phyloP scores from a whole-genome alignment of 2,329 filamentous ascomycete species.

The Lomentospora prolificans region DNA sequence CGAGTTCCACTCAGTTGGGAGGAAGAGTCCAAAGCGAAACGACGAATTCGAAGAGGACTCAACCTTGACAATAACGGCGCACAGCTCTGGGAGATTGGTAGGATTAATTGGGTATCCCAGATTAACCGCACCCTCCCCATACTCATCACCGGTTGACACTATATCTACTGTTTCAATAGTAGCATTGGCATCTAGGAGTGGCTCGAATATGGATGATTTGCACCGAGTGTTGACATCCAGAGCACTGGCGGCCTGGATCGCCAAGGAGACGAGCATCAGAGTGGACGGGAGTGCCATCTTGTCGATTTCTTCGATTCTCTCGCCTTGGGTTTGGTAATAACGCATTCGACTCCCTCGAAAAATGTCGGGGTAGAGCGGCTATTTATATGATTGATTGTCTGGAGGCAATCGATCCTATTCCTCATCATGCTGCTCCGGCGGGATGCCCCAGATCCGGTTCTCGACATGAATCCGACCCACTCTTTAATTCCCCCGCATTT shows the following conservation, averaged over 20 bases:
- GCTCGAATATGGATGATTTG: not conserved
- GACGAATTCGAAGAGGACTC: constrained; percentile 15
- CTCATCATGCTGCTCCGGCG: too few species aligned
- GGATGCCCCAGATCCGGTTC: too few species aligned
- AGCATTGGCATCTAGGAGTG: constrained; percentile 5
- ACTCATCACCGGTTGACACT: constrained; percentile 14
- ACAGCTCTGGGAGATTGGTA: constrained; percentile 21
- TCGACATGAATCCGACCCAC: too few species aligned
- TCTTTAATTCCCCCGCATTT: too few species aligned
- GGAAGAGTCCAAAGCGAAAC: constrained; percentile 23
- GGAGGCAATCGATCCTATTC: too few species aligned
- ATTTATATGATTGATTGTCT: too few species aligned
- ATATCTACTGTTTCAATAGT: constrained; percentile 10
- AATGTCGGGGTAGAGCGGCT: too few species aligned
- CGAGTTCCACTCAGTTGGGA: constrained; percentile 21
- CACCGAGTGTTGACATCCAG: not conserved
- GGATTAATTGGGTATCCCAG: constrained; percentile 17
- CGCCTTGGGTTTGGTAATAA: too few species aligned
- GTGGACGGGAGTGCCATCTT: not conserved
- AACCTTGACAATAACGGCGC: constrained; percentile 21
- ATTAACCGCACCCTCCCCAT: constrained; percentile 15
- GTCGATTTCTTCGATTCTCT: too few species aligned
- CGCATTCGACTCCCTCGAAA: too few species aligned
- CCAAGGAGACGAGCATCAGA: not conserved
- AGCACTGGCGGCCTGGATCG: not conserved